Conservation (phyloP, 129 eudicot genomes). For the Centella asiatica region DNA sequence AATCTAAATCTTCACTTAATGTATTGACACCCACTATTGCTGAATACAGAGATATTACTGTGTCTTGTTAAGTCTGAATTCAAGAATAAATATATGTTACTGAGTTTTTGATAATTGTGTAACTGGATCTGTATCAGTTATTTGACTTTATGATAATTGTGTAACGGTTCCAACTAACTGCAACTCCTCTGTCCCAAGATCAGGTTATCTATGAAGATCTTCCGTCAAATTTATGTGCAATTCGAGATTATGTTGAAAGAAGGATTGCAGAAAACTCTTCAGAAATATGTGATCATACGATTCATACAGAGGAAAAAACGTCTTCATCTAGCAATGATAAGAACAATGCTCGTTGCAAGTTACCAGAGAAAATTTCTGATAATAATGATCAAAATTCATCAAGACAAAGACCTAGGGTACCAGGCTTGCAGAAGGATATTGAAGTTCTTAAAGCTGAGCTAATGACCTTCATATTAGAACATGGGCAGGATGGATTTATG, state of each 20-base stretch:
- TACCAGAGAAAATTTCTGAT: conserved; percentile 14
- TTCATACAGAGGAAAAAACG: conserved; percentile 23
- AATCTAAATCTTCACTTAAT: not conserved
- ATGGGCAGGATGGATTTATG: conserved; percentile 97
- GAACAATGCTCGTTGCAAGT: conserved; percentile 9
- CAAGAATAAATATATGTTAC: not conserved
- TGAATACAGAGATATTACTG: not conserved
- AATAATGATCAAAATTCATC: conserved; percentile 28
- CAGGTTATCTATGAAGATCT: conserved; percentile 96
- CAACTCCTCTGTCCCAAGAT: too few relatives aligned
- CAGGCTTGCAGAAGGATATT: conserved; percentile 77
- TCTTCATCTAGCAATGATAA: conserved; percentile 9
- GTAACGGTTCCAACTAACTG: not conserved
- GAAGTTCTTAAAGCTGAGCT: conserved; percentile 81
- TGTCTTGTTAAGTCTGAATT: not conserved
- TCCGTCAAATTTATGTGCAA: conserved; percentile 90
- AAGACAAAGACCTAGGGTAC: conserved; percentile 55
- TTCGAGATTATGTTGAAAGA: conserved; percentile 76
- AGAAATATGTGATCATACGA: conserved; percentile 19
- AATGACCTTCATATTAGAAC: conserved; percentile 50
- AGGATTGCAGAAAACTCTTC: conserved; percentile 28
- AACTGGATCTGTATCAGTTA: too few relatives aligned
- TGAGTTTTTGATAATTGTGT: too few relatives aligned
- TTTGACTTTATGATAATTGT: not conserved
- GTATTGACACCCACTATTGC: not conserved